Conservation (phyloP, 2,329 filamentous ascomycete species). For the Biscogniauxia sp. region DNA sequence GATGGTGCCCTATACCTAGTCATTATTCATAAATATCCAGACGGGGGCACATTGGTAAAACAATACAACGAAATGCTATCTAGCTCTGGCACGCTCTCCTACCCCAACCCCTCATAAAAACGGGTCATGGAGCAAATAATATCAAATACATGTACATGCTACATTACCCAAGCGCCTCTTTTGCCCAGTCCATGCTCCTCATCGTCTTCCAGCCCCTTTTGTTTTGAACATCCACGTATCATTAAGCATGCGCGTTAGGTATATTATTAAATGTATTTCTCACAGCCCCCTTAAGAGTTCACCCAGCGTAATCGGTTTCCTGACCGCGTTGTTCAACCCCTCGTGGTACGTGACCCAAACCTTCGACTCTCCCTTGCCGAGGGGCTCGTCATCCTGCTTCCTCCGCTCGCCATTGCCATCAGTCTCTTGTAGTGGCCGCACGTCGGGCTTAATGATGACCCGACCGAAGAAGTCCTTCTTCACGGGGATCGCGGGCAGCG, state of each 20-base stretch:
- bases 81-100: background rate
- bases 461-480: slow-evolving; percentile 42
- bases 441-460: slow-evolving; percentile 32
- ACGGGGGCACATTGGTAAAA: background rate
- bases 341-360: slow-evolving; percentile 77
- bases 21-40: background rate
- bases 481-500: slow-evolving; percentile 33
- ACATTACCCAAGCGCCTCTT: background rate
- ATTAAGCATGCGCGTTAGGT: too few species aligned
- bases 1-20: too few species aligned
- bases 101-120: background rate
- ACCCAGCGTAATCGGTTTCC: slow-evolving; percentile 68
- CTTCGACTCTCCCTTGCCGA: slow-evolving; percentile 46
- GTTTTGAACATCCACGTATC: too few species aligned
- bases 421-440: slow-evolving; percentile 34
- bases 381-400: slow-evolving; percentile 25
- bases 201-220: too few species aligned
- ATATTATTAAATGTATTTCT: background rate
- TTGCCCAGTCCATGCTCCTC: too few species aligned
- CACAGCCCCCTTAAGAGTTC: slow-evolving; percentile 63
- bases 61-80: background rate
- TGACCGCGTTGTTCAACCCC: slow-evolving; percentile 74
- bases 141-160: background rate
- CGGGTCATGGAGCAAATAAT: background rate
- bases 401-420: slow-evolving; percentile 34